Percentiles rank a stretch among this genome's conserved stretches.
phyloP scores from a whole-genome alignment of 202 grass and related monocot genomes.

The Schoenoplectus tabernaemontani region DNA sequence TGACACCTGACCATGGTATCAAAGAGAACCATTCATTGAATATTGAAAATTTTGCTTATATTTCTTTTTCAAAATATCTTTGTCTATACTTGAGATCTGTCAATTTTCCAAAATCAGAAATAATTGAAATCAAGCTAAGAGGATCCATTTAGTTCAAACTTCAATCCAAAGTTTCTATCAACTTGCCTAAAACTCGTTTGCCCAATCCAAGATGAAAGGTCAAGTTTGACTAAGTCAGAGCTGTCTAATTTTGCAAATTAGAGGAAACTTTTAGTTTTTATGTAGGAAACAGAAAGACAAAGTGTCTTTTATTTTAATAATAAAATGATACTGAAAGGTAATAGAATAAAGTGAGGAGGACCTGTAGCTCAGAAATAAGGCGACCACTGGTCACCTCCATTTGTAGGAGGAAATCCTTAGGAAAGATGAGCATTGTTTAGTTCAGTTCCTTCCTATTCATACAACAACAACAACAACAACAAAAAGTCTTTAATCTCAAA shows the following conservation, averaged over 20 bases:
- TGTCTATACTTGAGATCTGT: background rate
- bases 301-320: background rate
- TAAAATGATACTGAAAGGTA: constrained; percentile 3
- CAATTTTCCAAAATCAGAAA: background rate
- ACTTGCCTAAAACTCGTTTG: too few relatives aligned
- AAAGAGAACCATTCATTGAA: background rate
- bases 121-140: too few relatives aligned
- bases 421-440: constrained; percentile 19
- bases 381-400: constrained; percentile 23
- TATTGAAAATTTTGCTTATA: background rate
- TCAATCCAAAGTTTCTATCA: too few relatives aligned
- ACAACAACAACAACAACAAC: too few relatives aligned
- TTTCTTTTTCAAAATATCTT: background rate
- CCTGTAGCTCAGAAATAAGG: constrained; percentile 26
- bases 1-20: background rate
- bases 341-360: background rate
- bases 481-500: too few relatives aligned
- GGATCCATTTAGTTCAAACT: too few relatives aligned
- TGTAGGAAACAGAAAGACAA: background rate
- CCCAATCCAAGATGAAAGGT: background rate
- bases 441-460: background rate
- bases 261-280: background rate
- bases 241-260: background rate
- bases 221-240: background rate
- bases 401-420: constrained; percentile 25